A percentile compares a stretch with the other conserved stretches of the same genome.
phyloP scores from a whole-genome alignment of 2,329 filamentous ascomycete genomes.

The Domatiomyces catenatus region DNA sequence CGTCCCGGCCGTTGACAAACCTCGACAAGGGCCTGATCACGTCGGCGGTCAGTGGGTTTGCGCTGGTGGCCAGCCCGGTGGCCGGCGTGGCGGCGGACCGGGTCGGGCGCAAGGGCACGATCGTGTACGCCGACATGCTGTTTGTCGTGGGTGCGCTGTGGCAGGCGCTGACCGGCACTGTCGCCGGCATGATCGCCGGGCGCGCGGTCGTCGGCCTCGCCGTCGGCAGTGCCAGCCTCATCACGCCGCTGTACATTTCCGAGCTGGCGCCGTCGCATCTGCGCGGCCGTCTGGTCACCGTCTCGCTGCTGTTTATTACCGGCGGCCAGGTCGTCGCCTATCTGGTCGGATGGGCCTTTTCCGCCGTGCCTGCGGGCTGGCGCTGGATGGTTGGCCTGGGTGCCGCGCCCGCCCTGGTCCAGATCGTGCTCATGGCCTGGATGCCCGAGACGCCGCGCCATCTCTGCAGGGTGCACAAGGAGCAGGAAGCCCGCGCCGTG shows the following conservation, averaged over 20 bases:
- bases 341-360: constrained; percentile 61
- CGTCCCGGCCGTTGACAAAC: constrained; percentile 34
- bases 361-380: constrained; percentile 53
- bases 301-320: constrained; percentile 71
- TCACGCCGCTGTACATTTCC: constrained; percentile 75
- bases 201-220: constrained; percentile 33
- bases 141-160: constrained; percentile 31
- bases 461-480: constrained; percentile 55
- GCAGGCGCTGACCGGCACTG: constrained; percentile 27
- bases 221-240: constrained; percentile 46
- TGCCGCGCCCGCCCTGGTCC: constrained; percentile 57
- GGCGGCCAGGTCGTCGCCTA: constrained; percentile 82
- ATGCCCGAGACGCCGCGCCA: constrained; percentile 86
- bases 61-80: constrained; percentile 40
- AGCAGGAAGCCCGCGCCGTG: constrained; percentile 47
- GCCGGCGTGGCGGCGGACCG: constrained; percentile 38
- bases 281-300: constrained; percentile 65
- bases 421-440: constrained; percentile 50
- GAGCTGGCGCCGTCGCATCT: constrained; percentile 66
- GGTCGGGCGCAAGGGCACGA: constrained; percentile 32
- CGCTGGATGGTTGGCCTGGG: constrained; percentile 84
- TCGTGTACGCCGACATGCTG: constrained; percentile 31
- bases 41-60: constrained; percentile 41
- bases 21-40: constrained; percentile 45
- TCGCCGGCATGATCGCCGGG: constrained; percentile 32